Conservation (phyloP, 1,284 basidiomycete species). For the Retiboletus flavoniger region DNA sequence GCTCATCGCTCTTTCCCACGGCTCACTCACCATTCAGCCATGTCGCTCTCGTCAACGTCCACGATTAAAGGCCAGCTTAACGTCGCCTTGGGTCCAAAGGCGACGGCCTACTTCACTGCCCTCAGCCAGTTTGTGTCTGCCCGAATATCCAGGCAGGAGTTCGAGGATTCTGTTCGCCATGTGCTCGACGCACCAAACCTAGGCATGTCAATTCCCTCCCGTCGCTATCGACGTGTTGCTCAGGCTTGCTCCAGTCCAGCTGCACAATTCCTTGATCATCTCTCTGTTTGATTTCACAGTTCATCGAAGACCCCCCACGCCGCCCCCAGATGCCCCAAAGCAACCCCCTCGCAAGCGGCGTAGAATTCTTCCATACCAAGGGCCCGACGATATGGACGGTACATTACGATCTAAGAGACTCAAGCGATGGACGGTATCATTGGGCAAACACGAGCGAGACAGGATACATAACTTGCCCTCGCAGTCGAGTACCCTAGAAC, state of each 20-base stretch:
- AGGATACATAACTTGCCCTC: conserved; percentile 55
- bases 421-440: conserved; percentile 71
- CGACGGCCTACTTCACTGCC: conserved; percentile 59
- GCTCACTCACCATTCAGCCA: conserved; percentile 25
- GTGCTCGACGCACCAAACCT: conserved; percentile 63
- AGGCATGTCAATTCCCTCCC: conserved; percentile 37
- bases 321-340: conserved; percentile 58
- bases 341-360: conserved; percentile 71
- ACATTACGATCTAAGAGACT: conserved; percentile 60
- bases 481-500: conserved; percentile 41
- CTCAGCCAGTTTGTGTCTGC: conserved; percentile 68
- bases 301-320: conserved; percentile 61
- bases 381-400: conserved; percentile 52
- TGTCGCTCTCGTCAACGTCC: conserved; percentile 76
- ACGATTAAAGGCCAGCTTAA: conserved; percentile 68
- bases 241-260: conserved; percentile 50
- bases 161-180: conserved; percentile 66
- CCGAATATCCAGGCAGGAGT: conserved; percentile 67
- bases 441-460: conserved; percentile 72
- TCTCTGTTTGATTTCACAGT: conserved; percentile 77
- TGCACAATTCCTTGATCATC: conserved; percentile 79
- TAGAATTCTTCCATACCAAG: conserved; percentile 67
- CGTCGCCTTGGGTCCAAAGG: conserved; percentile 58
- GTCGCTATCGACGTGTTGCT: conserved; percentile 7
- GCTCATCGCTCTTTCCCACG: conserved; percentile 22